phyloP scores from a whole-genome alignment of 2,329 filamentous ascomycete species.

The Zymoseptoria pseudotritici region DNA sequence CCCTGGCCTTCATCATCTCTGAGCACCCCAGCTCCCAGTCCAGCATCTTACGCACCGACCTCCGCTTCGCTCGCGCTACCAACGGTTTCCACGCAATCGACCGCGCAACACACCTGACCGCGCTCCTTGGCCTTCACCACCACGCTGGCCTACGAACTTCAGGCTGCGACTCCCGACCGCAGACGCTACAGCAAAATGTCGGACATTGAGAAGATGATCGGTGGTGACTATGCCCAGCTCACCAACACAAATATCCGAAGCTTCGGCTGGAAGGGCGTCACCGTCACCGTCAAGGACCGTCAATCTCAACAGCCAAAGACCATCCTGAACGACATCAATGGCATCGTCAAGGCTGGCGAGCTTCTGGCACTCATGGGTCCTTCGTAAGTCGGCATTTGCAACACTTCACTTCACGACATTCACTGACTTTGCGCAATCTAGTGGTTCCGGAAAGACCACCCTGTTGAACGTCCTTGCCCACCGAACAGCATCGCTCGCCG shows the following conservation, averaged over 20 bases:
- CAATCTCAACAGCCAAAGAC: slow-evolving; percentile 55
- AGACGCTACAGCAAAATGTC: slow-evolving; percentile 32
- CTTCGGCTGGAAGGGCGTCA: slow-evolving; percentile 60
- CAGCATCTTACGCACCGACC: neutral
- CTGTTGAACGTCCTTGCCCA: slow-evolving; percentile 72
- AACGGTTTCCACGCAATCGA: neutral
- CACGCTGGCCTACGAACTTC: slow-evolving; percentile 18
- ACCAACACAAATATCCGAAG: slow-evolving; percentile 56
- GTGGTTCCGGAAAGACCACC: slow-evolving; percentile 69
- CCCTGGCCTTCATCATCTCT: slow-evolving; percentile 1
- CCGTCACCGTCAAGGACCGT: slow-evolving; percentile 65
- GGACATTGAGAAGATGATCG: slow-evolving; percentile 42
- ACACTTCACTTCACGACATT: neutral
- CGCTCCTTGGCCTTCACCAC: neutral
- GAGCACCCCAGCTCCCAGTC: neutral
- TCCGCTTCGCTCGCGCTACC: neutral
- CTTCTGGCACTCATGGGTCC: slow-evolving; percentile 78
- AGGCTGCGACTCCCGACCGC: slow-evolving; percentile 24
- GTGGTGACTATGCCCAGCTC: slow-evolving; percentile 45
- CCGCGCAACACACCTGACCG: neutral
- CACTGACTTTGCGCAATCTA: slow-evolving; percentile 16
- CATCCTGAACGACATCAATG: slow-evolving; percentile 57
- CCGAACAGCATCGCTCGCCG: slow-evolving; percentile 47
- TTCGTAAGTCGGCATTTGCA: slow-evolving; percentile 33
- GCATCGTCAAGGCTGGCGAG: slow-evolving; percentile 61